These are phyloP conservation scores for Picea engelmannii DNA, from an alignment of 83 land plant species.

Conservation along the genomic window DNA sequence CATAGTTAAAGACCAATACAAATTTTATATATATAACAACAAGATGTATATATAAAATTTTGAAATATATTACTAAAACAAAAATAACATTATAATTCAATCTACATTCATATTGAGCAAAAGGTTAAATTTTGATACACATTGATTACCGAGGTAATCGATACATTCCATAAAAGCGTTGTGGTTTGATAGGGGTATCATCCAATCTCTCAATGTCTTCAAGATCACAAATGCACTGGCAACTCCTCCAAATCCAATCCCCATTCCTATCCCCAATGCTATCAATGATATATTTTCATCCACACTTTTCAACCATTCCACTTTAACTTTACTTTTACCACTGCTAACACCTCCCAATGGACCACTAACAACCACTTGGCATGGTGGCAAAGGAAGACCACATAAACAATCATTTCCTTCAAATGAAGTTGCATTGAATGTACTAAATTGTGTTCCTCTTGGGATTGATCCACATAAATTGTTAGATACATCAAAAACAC, in stretches of 20 bases:
- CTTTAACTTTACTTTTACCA: too few relatives aligned
- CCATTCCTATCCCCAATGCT: neutral
- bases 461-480: conserved; percentile 32
- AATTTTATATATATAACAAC: too few relatives aligned
- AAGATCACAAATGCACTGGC: neutral
- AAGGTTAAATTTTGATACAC: too few relatives aligned
- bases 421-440: conserved; percentile 5
- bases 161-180: too few relatives aligned
- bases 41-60: too few relatives aligned
- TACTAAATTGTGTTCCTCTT: conserved; percentile 6
- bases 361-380: neutral
- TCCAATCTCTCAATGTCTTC: neutral
- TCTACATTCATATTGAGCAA: too few relatives aligned
- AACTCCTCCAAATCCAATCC: neutral
- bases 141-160: too few relatives aligned
- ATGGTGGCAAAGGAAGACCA: neutral
- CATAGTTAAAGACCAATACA: too few relatives aligned
- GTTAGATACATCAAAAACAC: conserved; percentile 26
- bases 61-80: too few relatives aligned
- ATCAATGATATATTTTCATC: neutral
- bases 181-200: too few relatives aligned
- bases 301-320: neutral
- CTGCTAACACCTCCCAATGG: too few relatives aligned
- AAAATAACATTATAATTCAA: too few relatives aligned
- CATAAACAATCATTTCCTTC: neutral